Evolutionary conservation across 805 yeast species (phyloP), one percentile per base, ranked within the genome.

Genomic region (Saturnispora dispora): DNA sequence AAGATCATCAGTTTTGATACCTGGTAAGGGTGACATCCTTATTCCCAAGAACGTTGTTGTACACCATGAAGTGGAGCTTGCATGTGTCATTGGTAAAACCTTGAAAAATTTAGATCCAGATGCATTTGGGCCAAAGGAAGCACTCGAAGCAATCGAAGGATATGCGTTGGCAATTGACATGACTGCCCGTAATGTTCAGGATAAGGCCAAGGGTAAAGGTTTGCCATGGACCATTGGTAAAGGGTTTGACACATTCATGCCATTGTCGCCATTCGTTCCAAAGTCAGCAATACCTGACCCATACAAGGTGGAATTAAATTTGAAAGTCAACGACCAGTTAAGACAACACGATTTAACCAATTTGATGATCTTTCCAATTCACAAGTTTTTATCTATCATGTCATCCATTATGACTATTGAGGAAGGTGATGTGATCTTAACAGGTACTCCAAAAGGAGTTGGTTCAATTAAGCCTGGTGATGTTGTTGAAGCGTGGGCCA

Each of bases 361-460:
- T 56, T 72, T 90, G 64, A 93, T 93, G 99, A 71, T 91, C 52
- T 89, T 87, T 76, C 84, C 89, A 45, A 81, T 93, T 62, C 90
- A 89, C 61, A 77, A 80, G 59, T 83, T 93, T 55, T 72, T 93
- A 55, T 76, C 85, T 51, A 79, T 84, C 48, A 85, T 90, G 81
- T 85, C 96, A 4, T 69, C 82, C n/a, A 82, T 88, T 60, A 91
- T 91, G 91, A 88, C 97, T 4, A 72, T 93, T 52, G 82, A 90
- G 60, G 82, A 87, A 50, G 96, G 96, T 30, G 99, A 93, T 63
- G 75, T 93, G 55, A 82, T 93, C 53, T 73, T 93, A 48, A 93
- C 99, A 1, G 99, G 99, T 17, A 93, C 99, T 1, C 99, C 99
- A 45, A 88, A 89, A 66, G 99, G 99, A 17, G 99, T 93, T n/a